Conservation (phyloP, 139 green algal genomes). For the Auxenochlorella pyrenoidosa region DNA sequence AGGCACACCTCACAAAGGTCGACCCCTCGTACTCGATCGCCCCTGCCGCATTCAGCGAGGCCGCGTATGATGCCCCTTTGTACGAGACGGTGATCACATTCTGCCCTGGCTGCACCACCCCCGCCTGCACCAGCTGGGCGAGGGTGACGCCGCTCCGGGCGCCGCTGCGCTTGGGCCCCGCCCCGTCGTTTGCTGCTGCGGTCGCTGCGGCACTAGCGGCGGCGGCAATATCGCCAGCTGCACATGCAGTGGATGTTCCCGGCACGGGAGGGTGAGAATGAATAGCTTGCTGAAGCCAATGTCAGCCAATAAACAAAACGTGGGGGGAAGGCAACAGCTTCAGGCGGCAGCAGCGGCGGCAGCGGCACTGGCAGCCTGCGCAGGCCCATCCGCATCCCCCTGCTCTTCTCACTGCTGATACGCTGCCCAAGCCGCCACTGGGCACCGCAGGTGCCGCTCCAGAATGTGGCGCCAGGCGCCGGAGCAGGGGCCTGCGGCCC, state of each 20-base stretch:
- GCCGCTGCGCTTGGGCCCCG: neutral
- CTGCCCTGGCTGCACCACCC: neutral
- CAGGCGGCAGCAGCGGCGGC: neutral
- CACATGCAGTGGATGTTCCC: neutral
- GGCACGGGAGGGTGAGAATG: too few species aligned
- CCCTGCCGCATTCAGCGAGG: neutral
- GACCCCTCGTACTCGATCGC: neutral
- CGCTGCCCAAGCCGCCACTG: neutral
- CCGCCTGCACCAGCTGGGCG: neutral
- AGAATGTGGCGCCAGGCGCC: neutral
- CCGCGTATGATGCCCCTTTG: neutral
- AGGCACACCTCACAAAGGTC: neutral
- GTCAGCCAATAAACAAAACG: neutral
- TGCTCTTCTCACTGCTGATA: neutral
- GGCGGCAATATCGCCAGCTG: neutral
- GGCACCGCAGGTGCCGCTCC: neutral
- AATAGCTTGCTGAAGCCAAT: too few species aligned
- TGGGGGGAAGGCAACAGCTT: neutral
- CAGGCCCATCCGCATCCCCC: too few species aligned
- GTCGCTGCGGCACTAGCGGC: neutral
- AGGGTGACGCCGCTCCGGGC: neutral
- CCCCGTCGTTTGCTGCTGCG: neutral
- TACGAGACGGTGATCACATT: neutral
- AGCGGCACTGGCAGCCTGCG: too few species aligned
- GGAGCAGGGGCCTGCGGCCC: neutral